Base-by-base conservation (phyloP, 345 rosid species). In the Hibiscus syriacus region DNA sequence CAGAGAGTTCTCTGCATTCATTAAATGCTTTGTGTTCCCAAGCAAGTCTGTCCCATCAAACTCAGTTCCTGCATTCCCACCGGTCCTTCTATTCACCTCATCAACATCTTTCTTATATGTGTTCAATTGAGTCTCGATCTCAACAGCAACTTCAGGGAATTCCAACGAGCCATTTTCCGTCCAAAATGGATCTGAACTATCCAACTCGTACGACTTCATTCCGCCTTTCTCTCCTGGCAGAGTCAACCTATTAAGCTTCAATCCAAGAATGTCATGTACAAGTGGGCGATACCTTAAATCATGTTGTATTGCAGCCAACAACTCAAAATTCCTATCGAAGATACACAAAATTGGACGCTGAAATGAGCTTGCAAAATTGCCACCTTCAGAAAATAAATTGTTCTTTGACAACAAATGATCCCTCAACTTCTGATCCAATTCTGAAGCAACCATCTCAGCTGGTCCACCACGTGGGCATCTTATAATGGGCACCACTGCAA, bases 121-220 rank as follows among this genome's bases (percentile, higher is more conserved):
- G 58, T 70, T 84, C 81, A 94, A 70, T 72, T 94, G 99, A 0
- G 84, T 86, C 82, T 94, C 98, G 1, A 94, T 91, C 86, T 91
- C 97, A 73, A 85, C 86, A 10, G 99, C 98, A 43, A 94, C 99
- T 73, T 94, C 99, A 30, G 99, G 99, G 76, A 94, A 91, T 80
- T 89, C 99, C 54, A 94, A 74, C 29, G 88, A 85, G 50, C 97
- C 93, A 75, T 89, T 91, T 19, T 92, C 86, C 13, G 70, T 80
- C 99, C 99, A 94, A 76, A 94, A 94, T 0, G 96, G 96, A 67
- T 94, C 99, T 0, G 83, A 67, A 64, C 90, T 81, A 67, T 94
- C 99, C 74, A 94, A 76, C 74, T 91, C 99, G 66, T 73, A 94
- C 0, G 96, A 89, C 69, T 86, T 85, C 87, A 77, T 84, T 72